Base-by-base conservation (phyloP, 176 grass and related monocot genomes). In the Carex scoparia region DNA sequence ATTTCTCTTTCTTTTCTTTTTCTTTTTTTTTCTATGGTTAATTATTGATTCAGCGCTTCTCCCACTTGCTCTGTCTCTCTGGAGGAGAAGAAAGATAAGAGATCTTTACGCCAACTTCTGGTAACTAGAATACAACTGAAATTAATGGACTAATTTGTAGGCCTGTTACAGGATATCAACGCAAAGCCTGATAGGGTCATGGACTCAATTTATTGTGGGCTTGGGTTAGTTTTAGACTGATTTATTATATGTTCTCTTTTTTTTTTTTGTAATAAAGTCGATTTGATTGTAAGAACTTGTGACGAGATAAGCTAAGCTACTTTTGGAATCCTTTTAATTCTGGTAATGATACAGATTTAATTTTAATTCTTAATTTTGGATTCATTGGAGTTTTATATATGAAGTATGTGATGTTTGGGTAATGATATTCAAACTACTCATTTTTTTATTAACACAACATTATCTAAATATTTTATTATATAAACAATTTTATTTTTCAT, bases 51-150 rank as follows among this genome's bases (percentile, higher is more conserved):
- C 23, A 32, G 28, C 1, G 13, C 27, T 78, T 55, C 19, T 78
- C 15, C 28, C 2, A 27, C 48, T 53, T 55, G 3, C 19, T 1
- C 28, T 57, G 48, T 78, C 0, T 49, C 28, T 78, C 73, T 78
- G 73, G 73, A 78, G 3, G 73, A 78, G 51, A 78, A 16, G 18
- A 14, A 57, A 57, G 73, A 56, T 77, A 30, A 77, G 46, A 77
- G 46, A 77, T 77, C 56, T 54, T 56, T 48, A 48, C 7, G 6
- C 6, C 6, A 48, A 48, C 7, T 48, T 48, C 7, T 8, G 33
- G 3, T 35, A 35, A 35, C 33, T 77, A 3, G 48, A 15, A 72
- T 72, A 38, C 18, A 14, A 32, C 1, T 53, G 18, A 56, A 54
- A 67, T 4, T 15, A 38, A 32, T 31, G 49, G 27, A 49, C 48